Percentiles rank a stretch among this genome's conserved stretches.
phyloP scores from a whole-genome alignment of 352 stramenopile species.

The Phytophthora ohioensis region DNA sequence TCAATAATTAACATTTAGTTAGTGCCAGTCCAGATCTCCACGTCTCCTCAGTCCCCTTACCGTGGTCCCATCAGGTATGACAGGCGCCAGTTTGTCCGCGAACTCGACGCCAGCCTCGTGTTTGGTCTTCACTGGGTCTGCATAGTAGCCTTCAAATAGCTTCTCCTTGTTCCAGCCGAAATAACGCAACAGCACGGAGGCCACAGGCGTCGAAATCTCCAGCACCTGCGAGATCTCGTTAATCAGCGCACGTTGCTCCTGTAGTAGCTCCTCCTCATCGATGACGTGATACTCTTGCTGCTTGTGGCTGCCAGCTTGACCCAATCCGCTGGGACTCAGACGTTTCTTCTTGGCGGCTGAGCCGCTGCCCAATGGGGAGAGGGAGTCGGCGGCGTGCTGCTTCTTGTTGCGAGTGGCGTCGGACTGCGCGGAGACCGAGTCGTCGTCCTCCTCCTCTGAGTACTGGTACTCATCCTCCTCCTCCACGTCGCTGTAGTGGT shows the following conservation, averaged over 20 bases:
- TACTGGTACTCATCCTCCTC: conserved; percentile 79
- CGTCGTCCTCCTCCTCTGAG: conserved; percentile 66
- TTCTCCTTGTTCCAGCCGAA: conserved; percentile 93
- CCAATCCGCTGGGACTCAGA: conserved; percentile 50
- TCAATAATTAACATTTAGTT: conserved; percentile 14
- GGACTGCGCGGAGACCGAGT: conserved; percentile 33
- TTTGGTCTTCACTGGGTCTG: conserved; percentile 64
- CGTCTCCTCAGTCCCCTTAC: conserved; percentile 32
- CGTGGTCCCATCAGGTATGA: conserved; percentile 46
- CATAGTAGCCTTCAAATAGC: conserved; percentile 88
- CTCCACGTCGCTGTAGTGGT: conserved; percentile 86
- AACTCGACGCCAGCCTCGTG: conserved; percentile 72
- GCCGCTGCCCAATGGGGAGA: conserved; percentile 52
- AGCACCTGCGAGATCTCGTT: conserved; percentile 81
- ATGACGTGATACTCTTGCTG: conserved; percentile 85
- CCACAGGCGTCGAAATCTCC: conserved; percentile 68
- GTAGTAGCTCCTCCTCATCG: conserved; percentile 81
- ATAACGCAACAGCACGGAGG: conserved; percentile 83
- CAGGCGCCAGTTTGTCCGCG: conserved; percentile 47
- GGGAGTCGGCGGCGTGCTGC: conserved; percentile 36
- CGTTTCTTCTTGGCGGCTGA: conserved; percentile 81
- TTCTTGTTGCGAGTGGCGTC: conserved; percentile 46
- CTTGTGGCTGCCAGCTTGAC: conserved; percentile 35
- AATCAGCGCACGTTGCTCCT: conserved; percentile 70
- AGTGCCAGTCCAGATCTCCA: not conserved